Evolutionary conservation across 2,329 filamentous ascomycete species (phyloP).

Genomic region (Trichophyton rubrum): DNA sequence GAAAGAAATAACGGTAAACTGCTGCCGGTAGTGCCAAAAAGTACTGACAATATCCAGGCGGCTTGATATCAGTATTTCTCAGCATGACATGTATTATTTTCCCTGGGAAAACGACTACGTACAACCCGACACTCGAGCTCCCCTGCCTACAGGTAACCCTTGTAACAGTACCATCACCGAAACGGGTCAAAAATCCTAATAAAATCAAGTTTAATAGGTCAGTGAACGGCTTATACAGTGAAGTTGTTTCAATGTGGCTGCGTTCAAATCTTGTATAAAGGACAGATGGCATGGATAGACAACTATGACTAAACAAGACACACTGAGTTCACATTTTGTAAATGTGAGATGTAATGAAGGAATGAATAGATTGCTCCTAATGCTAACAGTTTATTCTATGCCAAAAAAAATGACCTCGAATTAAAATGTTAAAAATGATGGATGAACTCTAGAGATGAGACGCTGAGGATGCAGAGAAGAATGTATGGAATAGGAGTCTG

Average conservation of each 20-base stretch:
- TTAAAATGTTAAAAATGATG: neutral
- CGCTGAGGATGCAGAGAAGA: neutral
- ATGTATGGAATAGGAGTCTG: neutral
- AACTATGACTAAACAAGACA: too few relatives aligned
- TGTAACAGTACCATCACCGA: neutral
- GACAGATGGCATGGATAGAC: neutral
- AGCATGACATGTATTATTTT: neutral
- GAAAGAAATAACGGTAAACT: neutral
- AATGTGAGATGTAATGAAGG: neutral
- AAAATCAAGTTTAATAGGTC: too few relatives aligned
- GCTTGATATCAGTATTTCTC: neutral
- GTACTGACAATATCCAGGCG: neutral
- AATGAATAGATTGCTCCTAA: slow-evolving; percentile 3
- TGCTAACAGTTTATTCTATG: neutral
- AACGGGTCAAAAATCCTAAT: neutral
- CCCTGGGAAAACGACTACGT: neutral
- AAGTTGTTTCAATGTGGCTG: neutral
- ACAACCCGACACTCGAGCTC: neutral
- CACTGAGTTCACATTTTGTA: too few relatives aligned
- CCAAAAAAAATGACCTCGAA: neutral
- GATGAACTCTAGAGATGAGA: neutral
- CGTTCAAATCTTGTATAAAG: neutral
- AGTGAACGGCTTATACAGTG: neutral
- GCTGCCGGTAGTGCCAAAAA: neutral
- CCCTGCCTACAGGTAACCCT: neutral